Conservation (phyloP, 192 early-diverging fungal genomes). For the Podila epicladia region DNA sequence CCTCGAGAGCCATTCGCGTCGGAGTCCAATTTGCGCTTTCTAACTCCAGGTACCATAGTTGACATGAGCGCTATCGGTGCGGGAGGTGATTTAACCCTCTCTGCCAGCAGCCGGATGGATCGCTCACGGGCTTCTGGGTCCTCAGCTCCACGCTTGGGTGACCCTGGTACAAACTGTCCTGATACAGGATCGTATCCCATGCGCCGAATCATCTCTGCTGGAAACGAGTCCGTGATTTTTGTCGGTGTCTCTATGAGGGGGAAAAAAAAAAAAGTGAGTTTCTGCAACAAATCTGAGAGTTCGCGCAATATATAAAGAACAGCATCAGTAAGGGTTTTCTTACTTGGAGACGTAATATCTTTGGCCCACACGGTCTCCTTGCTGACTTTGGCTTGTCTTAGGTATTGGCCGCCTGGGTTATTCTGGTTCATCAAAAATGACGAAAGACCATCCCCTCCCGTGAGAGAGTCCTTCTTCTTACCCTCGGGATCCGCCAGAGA, state of each 20-base stretch:
- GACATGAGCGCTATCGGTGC: neutral
- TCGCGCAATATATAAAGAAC: neutral
- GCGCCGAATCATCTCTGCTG: conserved; percentile 40
- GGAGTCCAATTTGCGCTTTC: neutral
- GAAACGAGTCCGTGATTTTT: conserved; percentile 24
- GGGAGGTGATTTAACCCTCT: conserved; percentile 45
- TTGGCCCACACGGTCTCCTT: conserved; percentile 42
- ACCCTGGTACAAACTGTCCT: conserved; percentile 45
- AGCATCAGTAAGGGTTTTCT: neutral
- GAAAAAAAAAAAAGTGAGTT: no score
- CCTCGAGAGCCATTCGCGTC: neutral
- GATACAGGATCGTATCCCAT: conserved; percentile 49
- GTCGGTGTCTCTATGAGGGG: conserved; percentile 28
- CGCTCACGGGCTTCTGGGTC: conserved; percentile 45
- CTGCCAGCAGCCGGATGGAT: conserved; percentile 33
- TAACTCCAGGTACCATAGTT: neutral
- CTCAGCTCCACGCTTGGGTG: conserved; percentile 26
- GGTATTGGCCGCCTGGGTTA: conserved; percentile 40
- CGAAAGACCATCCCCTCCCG: conserved; percentile 12
- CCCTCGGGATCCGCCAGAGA: conserved; percentile 15
- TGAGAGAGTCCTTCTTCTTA: conserved; percentile 10
- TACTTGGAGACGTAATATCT: conserved; percentile 45
- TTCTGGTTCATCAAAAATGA: conserved; percentile 46
- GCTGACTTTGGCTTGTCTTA: conserved; percentile 38
- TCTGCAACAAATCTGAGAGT: no score